Evolutionary conservation across 1,139 yeast species (phyloP).

Genomic region (Taphrina wiesneri): DNA sequence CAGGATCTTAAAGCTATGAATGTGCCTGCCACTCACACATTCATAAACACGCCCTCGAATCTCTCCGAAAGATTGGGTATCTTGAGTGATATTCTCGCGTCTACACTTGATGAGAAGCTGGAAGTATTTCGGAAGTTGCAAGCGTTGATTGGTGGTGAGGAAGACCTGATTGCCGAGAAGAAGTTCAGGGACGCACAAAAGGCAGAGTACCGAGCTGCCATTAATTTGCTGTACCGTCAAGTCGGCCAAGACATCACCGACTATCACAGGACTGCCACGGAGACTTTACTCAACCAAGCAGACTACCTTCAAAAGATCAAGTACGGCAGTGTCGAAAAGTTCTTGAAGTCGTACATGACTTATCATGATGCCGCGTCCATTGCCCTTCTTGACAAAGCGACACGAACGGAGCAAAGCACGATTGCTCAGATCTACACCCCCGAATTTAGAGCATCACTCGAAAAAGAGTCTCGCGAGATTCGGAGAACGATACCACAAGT

Average conservation of each 20-base stretch:
- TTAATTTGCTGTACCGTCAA: not conserved
- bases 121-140: not conserved
- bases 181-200: not conserved
- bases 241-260: not conserved
- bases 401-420: not conserved
- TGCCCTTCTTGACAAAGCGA: not conserved
- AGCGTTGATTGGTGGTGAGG: not conserved
- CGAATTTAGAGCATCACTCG: not conserved
- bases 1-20: not conserved
- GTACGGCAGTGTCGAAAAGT: constrained; percentile 17
- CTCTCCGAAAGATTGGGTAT: not conserved
- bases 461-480: not conserved
- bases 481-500: not conserved
- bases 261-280: not conserved
- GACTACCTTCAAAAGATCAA: constrained; percentile 4
- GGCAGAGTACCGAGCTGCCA: not conserved
- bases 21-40: constrained; percentile 9
- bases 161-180: not conserved
- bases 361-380: constrained; percentile 12
- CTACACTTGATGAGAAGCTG: not conserved
- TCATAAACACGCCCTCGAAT: not conserved
- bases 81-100: constrained; percentile 14
- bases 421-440: constrained; percentile 3
- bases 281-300: not conserved
- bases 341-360: not conserved